These are phyloP conservation scores for Calonectria ilicicola DNA, from an alignment of 2,329 filamentous ascomycete genomes.

Conservation along the genomic window DNA sequence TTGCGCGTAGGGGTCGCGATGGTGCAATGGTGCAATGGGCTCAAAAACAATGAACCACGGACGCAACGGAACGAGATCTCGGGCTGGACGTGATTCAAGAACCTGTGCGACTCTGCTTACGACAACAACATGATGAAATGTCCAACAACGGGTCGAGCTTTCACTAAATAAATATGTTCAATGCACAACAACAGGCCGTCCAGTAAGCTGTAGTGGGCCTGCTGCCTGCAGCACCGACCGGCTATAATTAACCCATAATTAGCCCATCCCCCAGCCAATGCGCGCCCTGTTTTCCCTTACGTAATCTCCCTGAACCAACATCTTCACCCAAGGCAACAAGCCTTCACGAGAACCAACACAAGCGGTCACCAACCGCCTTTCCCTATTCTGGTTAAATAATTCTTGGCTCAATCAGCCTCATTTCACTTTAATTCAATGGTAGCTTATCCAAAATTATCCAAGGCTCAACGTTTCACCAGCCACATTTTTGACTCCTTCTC, in stretches of 20 bases:
- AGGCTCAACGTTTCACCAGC: too few species aligned
- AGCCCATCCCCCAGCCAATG: not conserved
- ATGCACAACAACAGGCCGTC: not conserved
- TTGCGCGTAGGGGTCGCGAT: not conserved
- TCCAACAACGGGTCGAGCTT: not conserved
- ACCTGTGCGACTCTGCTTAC: not conserved
- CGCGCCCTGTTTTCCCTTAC: not conserved
- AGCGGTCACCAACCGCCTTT: not conserved
- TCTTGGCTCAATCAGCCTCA: too few species aligned
- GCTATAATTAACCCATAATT: not conserved
- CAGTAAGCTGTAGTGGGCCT: not conserved
- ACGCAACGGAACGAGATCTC: not conserved
- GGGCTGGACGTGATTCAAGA: not conserved
- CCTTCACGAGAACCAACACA: not conserved
- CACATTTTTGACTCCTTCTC: too few species aligned
- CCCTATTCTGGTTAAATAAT: too few species aligned
- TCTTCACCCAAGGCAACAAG: not conserved
- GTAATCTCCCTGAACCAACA: not conserved
- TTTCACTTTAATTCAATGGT: too few species aligned
- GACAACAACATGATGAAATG: not conserved
- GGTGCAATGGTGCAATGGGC: not conserved
- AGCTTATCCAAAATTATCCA: too few species aligned
- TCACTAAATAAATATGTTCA: conserved; percentile 1
- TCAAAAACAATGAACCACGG: not conserved
- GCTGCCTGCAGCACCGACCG: not conserved